phyloP scores from a whole-genome alignment of 2,329 filamentous ascomycete species.

The Ascomycota sp. region DNA sequence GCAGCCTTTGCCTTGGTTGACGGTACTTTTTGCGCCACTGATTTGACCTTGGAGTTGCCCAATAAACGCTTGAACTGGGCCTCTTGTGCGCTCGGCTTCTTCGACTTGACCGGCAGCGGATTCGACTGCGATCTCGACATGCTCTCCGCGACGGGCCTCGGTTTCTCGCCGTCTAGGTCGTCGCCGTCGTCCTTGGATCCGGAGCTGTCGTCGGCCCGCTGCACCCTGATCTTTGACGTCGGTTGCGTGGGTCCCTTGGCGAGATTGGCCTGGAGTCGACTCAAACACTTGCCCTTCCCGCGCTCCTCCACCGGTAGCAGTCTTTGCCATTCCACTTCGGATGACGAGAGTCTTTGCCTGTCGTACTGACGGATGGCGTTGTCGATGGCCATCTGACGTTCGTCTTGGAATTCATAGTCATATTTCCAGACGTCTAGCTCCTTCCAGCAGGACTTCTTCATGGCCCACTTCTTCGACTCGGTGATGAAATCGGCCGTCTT shows the following conservation, averaged over 20 bases:
- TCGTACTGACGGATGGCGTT: conserved; percentile 40
- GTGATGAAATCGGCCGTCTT: conserved; percentile 36
- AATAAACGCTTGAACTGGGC: conserved; percentile 35
- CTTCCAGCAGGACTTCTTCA: conserved; percentile 38
- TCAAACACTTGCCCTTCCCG: conserved; percentile 36
- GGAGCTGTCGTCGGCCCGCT: conserved; percentile 27
- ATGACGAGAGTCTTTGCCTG: conserved; percentile 32
- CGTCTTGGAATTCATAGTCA: conserved; percentile 29
- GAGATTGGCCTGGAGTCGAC: conserved; percentile 38
- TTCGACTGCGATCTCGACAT: conserved; percentile 32
- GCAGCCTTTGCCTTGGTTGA: conserved; percentile 20
- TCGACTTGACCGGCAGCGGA: conserved; percentile 28
- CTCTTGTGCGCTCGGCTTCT: conserved; percentile 33
- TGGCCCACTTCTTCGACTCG: conserved; percentile 27
- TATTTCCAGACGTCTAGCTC: conserved; percentile 46
- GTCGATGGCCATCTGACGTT: conserved; percentile 39
- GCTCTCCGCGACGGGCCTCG: conserved; percentile 16
- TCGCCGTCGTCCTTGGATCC: conserved; percentile 18
- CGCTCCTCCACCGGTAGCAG: conserved; percentile 37
- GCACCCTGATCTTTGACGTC: conserved; percentile 27
- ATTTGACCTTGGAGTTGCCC: conserved; percentile 14
- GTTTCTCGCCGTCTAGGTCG: conserved; percentile 10
- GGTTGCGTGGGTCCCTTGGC: conserved; percentile 27
- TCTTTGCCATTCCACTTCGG: conserved; percentile 39
- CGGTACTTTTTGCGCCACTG: conserved; percentile 12